These are phyloP conservation scores for Tubosaeta sp. DNA, from an alignment of 768 basidiomycete genomes.

Conservation along the genomic window DNA sequence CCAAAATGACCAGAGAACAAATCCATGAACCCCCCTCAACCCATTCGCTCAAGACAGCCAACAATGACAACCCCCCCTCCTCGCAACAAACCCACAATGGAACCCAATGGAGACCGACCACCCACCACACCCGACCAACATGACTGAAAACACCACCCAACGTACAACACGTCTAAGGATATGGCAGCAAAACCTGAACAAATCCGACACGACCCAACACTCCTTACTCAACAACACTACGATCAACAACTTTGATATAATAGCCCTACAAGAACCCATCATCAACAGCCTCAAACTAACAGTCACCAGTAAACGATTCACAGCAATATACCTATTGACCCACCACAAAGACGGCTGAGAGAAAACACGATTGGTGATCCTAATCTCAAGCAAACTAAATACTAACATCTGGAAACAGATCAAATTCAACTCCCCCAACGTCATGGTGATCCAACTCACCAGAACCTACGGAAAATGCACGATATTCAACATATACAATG, in stretches of 20 bases:
- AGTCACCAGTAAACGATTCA: constrained; percentile 8
- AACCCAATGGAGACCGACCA: too few species aligned
- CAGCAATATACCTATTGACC: constrained; percentile 15
- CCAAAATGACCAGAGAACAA: too few species aligned
- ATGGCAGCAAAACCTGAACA: constrained; percentile 12
- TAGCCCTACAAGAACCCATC: constrained; percentile 39
- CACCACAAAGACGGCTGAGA: not conserved
- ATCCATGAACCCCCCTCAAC: too few species aligned
- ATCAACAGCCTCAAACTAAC: constrained; percentile 20
- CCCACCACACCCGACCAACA: too few species aligned
- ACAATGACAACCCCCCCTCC: too few species aligned
- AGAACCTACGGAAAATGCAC: too few species aligned
- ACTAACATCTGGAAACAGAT: constrained; percentile 10
- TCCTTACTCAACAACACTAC: not conserved
- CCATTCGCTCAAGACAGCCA: too few species aligned
- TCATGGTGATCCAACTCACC: not conserved
- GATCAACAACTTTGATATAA: constrained; percentile 26
- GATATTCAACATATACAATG: too few species aligned
- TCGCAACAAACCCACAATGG: too few species aligned
- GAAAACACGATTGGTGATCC: not conserved
- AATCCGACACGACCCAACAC: not conserved
- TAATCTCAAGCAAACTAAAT: not conserved
- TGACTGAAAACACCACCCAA: too few species aligned
- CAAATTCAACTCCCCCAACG: not conserved
- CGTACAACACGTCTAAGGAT: not conserved